Evolutionary conservation across 2,329 filamentous ascomycete genomes (phyloP), one percentile per base, ranked within the genome.

Genomic region (Ophiostoma sp.): DNA sequence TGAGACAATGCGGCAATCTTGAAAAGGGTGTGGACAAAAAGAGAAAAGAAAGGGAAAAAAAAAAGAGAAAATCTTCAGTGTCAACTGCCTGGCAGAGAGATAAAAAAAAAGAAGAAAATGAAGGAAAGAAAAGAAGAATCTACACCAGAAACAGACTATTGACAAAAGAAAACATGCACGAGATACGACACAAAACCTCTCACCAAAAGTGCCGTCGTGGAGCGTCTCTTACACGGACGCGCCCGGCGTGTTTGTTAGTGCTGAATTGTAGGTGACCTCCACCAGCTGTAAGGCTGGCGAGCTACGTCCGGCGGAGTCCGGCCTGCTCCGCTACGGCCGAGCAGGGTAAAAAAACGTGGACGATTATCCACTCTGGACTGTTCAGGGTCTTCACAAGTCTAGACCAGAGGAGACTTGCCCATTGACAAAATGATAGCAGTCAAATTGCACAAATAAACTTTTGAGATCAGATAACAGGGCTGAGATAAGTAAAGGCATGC

Each of bases 1-100:
- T 33, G 31, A 63, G 31, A 36, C 22, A 22, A 63, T 39, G 33
- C 22, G 17, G 22, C 17, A 33, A 39, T 63, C 17, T 17, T 36
- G 28, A n/a, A 31, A 28, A 28, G 17, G 1, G 17, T 25, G 39
- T n/a, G 45, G 4, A 3, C 12, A 36, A 36, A 52, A 15, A 2
- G 12, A 6, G 57, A 22, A 36, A 19, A 19, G 15, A 9, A 52
- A 25, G 2, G 8, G 3, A 28, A 17, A 36, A 59, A 19, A 48
- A 15, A 50, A 17, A 31, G 33, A 12, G n/a, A 63, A 39, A 63
- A 39, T 50, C 42, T 68, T 31, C 25, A 31, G 12, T 1, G 64
- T 68, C 64, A 50, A 68, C 42, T 68, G 64, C 64, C 64, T 31
- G 64, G 64, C 39, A 68, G 64, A 66, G 36, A 48, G n/a, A 48